phyloP scores from a whole-genome alignment of 768 basidiomycete species.

The Leccinum subtestaceum region DNA sequence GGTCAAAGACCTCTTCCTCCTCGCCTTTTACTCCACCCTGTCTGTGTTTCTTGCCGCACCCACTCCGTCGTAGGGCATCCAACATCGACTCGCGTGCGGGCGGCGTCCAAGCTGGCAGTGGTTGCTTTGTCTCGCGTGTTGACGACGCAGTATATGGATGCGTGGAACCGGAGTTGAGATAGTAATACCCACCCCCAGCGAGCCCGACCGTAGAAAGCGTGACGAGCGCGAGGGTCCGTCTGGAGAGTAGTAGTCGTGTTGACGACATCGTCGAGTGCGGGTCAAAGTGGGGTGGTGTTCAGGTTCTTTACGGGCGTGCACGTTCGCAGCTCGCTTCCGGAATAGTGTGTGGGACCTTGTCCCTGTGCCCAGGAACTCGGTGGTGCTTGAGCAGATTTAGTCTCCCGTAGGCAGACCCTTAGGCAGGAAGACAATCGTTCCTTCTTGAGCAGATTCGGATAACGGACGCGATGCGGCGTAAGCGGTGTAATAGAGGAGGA shows the following conservation, averaged over 20 bases:
- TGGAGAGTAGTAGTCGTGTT: slow-evolving; percentile 44
- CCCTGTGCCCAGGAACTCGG: not conserved
- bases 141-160: slow-evolving; percentile 50
- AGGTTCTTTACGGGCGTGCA: not conserved
- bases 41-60: not conserved
- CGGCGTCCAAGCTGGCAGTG: slow-evolving; percentile 78
- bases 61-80: slow-evolving; percentile 39
- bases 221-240: slow-evolving; percentile 51
- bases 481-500: not conserved
- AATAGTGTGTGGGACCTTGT: not conserved
- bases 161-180: slow-evolving; percentile 69
- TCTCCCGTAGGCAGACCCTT: too few species aligned
- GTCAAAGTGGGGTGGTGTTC: not conserved
- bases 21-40: slow-evolving; percentile 42
- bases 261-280: slow-evolving; percentile 4
- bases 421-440: too few species aligned
- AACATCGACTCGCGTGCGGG: slow-evolving; percentile 69
- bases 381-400: not conserved
- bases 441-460: not conserved
- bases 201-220: slow-evolving; percentile 52
- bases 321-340: not conserved
- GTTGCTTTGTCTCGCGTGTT: slow-evolving; percentile 63
- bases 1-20: slow-evolving; percentile 64
- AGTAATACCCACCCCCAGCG: slow-evolving; percentile 63
- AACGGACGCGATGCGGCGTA: not conserved